phyloP scores from a whole-genome alignment of 2,329 filamentous ascomycete species.

The Pseudogymnoascus sp. region DNA sequence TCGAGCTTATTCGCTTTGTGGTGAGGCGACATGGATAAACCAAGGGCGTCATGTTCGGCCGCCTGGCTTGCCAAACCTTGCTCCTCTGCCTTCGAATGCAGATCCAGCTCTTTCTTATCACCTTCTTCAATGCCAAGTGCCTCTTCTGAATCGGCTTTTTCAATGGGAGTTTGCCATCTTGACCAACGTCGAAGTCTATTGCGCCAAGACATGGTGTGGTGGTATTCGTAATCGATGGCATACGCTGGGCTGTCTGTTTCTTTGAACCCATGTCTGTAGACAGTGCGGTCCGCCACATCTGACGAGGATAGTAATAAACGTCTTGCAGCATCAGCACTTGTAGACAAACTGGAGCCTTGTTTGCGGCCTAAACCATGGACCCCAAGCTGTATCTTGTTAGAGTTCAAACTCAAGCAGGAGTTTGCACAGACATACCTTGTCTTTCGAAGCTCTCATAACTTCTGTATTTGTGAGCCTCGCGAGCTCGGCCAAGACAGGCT shows the following conservation, averaged over 20 bases:
- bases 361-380: conserved; percentile 14
- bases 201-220: conserved; percentile 22
- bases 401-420: neutral
- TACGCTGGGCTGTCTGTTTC: neutral
- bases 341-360: conserved; percentile 11
- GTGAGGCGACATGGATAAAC: neutral
- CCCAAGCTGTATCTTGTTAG: conserved; percentile 12
- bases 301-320: conserved; percentile 21
- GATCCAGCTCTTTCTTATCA: neutral
- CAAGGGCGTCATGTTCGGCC: neutral
- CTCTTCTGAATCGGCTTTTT: conserved; percentile 8
- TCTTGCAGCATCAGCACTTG: conserved; percentile 17
- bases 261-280: conserved; percentile 16
- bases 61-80: neutral
- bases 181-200: conserved; percentile 23
- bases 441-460: conserved; percentile 12
- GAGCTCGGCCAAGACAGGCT: conserved; percentile 16
- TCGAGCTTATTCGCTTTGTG: neutral
- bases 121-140: neutral
- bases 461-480: conserved; percentile 21
- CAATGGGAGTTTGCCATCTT: conserved; percentile 22
- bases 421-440: neutral
- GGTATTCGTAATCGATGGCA: conserved; percentile 15
- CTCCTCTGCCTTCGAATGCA: neutral
- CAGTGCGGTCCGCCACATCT: conserved; percentile 13